Conservation (phyloP, 768 basidiomycete species). For the Leccinum barrowsii region DNA sequence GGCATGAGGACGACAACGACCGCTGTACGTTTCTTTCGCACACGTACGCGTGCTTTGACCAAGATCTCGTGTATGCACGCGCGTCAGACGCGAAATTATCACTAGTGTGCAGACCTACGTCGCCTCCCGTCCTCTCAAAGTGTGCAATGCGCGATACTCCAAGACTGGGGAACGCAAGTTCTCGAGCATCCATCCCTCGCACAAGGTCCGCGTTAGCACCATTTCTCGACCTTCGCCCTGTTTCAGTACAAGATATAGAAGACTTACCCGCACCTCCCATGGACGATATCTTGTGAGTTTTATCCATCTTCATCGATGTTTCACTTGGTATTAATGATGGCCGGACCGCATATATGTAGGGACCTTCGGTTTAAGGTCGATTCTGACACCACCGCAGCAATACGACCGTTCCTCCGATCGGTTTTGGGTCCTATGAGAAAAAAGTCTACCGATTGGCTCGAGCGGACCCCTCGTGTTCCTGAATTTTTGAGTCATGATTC, state of each 20-base stretch:
- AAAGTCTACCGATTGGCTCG: slow-evolving; percentile 10
- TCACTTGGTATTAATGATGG: background rate
- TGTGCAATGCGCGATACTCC: slow-evolving; percentile 48
- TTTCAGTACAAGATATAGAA: slow-evolving; percentile 30
- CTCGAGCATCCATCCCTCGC: slow-evolving; percentile 25
- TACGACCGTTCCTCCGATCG: slow-evolving; percentile 29
- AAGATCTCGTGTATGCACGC: background rate
- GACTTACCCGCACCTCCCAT: slow-evolving; percentile 29
- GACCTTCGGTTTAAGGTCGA: slow-evolving; percentile 32
- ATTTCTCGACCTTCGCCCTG: slow-evolving; percentile 20
- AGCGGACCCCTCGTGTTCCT: slow-evolving; percentile 16
- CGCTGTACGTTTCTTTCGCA: slow-evolving; percentile 29
- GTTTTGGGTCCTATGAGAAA: slow-evolving; percentile 14
- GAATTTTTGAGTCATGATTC: slow-evolving; percentile 32
- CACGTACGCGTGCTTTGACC: slow-evolving; percentile 16
- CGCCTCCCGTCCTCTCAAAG: slow-evolving; percentile 42
- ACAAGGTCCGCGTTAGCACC: slow-evolving; percentile 20
- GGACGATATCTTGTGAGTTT: slow-evolving; percentile 42
- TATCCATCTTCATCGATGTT: background rate
- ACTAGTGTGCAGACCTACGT: slow-evolving; percentile 34
- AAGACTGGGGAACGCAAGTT: slow-evolving; percentile 30
- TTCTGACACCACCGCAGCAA: slow-evolving; percentile 19
- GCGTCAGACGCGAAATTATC: slow-evolving; percentile 25
- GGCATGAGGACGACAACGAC: slow-evolving; percentile 27
- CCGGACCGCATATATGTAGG: slow-evolving; percentile 17